These are phyloP conservation scores for Pugionium dolabratum DNA, from an alignment of 345 rosid species.

Conservation along the genomic window DNA sequence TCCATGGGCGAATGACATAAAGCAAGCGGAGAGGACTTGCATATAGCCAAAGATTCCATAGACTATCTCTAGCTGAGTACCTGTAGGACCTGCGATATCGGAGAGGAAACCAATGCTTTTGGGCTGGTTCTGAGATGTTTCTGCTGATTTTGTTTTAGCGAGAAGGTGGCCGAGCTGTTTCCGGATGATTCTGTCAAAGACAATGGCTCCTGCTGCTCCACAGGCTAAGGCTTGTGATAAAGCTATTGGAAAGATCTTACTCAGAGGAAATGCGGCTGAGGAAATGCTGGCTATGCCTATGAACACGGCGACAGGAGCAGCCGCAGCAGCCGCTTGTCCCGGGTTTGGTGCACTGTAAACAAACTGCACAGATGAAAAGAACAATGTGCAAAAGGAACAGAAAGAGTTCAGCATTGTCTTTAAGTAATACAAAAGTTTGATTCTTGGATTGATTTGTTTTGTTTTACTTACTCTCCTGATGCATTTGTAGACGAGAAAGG, in stretches of 20 bases:
- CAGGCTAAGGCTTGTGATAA: slow-evolving; percentile 69
- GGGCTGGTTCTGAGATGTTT: slow-evolving; percentile 41
- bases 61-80: slow-evolving; percentile 85
- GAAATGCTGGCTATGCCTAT: slow-evolving; percentile 80
- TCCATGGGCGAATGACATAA: slow-evolving; percentile 98
- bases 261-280: slow-evolving; percentile 84
- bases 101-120: slow-evolving; percentile 75
- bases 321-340: slow-evolving; percentile 87
- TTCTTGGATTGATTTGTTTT: neutral
- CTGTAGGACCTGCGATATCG: slow-evolving; percentile 88
- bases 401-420: no score
- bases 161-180: slow-evolving; percentile 92
- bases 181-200: slow-evolving; percentile 62
- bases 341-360: slow-evolving; percentile 97
- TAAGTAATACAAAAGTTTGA: no score
- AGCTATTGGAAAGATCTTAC: slow-evolving; percentile 60
- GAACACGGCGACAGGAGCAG: slow-evolving; percentile 82
- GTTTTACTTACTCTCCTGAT: slow-evolving; percentile 77
- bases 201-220: slow-evolving; percentile 81
- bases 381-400: no score
- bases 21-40: slow-evolving; percentile 97
- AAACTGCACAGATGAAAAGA: slow-evolving; percentile 49
- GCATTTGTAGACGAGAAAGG: slow-evolving; percentile 93
- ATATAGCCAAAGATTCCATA: slow-evolving; percentile 91
- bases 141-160: slow-evolving; percentile 47